Percentiles rank a stretch among this genome's conserved stretches.
Conservation (phyloP, 257 asterid genomes). For the Solanum chiquidenum region DNA sequence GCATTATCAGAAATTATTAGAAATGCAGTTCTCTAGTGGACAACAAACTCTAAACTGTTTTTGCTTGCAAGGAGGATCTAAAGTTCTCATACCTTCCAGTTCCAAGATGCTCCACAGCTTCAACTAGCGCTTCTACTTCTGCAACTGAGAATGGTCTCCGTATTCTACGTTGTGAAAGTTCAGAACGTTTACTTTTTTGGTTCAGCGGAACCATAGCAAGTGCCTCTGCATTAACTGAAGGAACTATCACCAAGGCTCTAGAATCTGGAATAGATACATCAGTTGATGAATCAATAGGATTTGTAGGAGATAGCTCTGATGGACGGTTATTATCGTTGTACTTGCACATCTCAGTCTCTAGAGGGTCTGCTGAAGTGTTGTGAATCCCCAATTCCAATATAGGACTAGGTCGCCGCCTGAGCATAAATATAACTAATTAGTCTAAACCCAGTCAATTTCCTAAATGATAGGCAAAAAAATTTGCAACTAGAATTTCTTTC, state of each 20-base stretch:
- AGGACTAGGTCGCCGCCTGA: conserved; percentile 53
- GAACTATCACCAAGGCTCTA: conserved; percentile 50
- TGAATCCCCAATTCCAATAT: conserved; percentile 43
- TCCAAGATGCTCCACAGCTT: conserved; percentile 88
- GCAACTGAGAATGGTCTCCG: conserved; percentile 88
- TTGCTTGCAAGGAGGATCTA: not conserved
- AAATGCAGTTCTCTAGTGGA: not conserved
- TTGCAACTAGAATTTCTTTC: not conserved
- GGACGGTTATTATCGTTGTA: conserved; percentile 13
- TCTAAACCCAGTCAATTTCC: not conserved
- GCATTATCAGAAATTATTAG: conserved; percentile 5
- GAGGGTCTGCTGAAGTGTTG: conserved; percentile 23
- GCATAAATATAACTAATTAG: not conserved
- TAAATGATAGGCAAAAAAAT: not conserved
- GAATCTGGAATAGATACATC: conserved; percentile 36
- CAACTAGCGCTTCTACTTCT: conserved; percentile 96
- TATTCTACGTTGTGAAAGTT: conserved; percentile 74
- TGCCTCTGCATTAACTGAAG: conserved; percentile 33
- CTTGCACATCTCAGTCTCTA: conserved; percentile 23
- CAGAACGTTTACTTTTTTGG: conserved; percentile 53
- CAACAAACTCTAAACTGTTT: not conserved
- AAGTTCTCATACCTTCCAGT: conserved; percentile 60
- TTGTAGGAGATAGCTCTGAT: conserved; percentile 18
- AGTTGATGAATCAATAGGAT: conserved; percentile 11
- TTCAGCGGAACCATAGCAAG: conserved; percentile 51